Conservation (phyloP, 1,284 basidiomycete species). For the Rhodotorula sp. region DNA sequence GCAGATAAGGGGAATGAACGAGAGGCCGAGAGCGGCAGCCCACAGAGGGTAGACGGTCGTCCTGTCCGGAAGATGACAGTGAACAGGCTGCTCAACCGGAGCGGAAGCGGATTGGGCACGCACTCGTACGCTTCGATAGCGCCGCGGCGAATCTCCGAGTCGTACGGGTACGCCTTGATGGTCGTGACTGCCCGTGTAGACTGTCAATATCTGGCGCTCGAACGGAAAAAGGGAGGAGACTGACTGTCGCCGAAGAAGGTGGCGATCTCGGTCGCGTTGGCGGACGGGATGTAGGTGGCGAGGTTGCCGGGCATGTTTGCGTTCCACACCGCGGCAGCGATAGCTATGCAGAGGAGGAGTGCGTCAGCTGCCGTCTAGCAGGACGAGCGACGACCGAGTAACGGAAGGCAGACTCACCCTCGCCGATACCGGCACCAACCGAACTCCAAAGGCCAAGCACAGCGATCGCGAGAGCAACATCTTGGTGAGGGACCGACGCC, state of each 20-base stretch:
- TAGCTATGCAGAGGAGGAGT: background rate
- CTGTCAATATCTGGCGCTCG: background rate
- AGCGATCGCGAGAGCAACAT: slow-evolving; percentile 46
- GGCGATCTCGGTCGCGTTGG: slow-evolving; percentile 18
- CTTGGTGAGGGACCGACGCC: slow-evolving; percentile 47
- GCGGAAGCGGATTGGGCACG: background rate
- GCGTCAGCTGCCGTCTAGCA: too few species aligned
- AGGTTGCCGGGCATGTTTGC: slow-evolving; percentile 39
- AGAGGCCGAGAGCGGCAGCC: slow-evolving; percentile 36
- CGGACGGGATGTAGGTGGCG: slow-evolving; percentile 32
- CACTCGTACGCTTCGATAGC: slow-evolving; percentile 35
- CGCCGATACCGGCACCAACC: slow-evolving; percentile 40
- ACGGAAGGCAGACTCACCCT: background rate
- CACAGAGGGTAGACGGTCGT: slow-evolving; percentile 35
- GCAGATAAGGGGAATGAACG: slow-evolving; percentile 38
- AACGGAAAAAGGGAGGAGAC: background rate
- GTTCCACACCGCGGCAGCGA: slow-evolving; percentile 46
- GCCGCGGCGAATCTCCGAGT: slow-evolving; percentile 24
- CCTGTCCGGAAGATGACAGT: background rate
- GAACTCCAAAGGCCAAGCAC: slow-evolving; percentile 44
- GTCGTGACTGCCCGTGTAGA: slow-evolving; percentile 16
- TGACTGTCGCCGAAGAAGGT: slow-evolving; percentile 28
- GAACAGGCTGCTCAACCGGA: background rate
- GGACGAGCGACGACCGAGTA: too few species aligned
- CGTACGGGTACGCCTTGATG: slow-evolving; percentile 35